Base-by-base conservation (phyloP, 345 rosid genomes). In the Moricandia moricandioides region DNA sequence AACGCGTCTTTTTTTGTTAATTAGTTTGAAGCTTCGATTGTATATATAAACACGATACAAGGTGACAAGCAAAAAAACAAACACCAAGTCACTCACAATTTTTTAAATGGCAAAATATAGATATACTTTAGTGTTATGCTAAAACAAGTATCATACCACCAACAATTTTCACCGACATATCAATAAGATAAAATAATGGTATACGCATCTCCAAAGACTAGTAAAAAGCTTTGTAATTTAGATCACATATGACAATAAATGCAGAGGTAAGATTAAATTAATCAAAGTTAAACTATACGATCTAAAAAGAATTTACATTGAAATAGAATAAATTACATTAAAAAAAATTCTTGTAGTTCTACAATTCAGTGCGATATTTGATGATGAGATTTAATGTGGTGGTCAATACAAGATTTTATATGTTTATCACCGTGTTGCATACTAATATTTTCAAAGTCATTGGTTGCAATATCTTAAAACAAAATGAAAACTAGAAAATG, bases 21-120 rank as follows among this genome's bases (percentile, higher is more conserved):
- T 45, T 49, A 16, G 78, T 49, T 56, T 21, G 9, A 73, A 39
- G 34, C 24, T 29, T 26, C 3, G 11, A 30, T 52, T 71, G 72
- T 57, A 70, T 64, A 64, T 77, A 71, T 76, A 76, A 68, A 49
- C 21, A 3, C 27, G 18, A 55, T n/a, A 55, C 8, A 55, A 54
- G 30, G 59, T 3, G n/a, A 54, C 30, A 17, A 17, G 24, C 1
- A 21, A 21, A 21, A 17, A 54, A 29, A 70, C 75, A 62, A 8
- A 7, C 7, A 33, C 8, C 7, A 7, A 33, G 37, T 7, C 37
- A 33, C 37, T 8, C 37, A 33, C 6, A 8, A 33, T 21, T 21
- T 21, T 37, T 8, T 37, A 37, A 37, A 30, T 37, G 39, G 2
- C 24, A 3, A 39, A 39, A 11, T 11, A 10, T 39, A 39, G 10